Percentiles rank a stretch among this genome's conserved stretches.
Evolutionary conservation across 441 rosid genomes (phyloP).

Genomic region (Brassica hybrid): DNA sequence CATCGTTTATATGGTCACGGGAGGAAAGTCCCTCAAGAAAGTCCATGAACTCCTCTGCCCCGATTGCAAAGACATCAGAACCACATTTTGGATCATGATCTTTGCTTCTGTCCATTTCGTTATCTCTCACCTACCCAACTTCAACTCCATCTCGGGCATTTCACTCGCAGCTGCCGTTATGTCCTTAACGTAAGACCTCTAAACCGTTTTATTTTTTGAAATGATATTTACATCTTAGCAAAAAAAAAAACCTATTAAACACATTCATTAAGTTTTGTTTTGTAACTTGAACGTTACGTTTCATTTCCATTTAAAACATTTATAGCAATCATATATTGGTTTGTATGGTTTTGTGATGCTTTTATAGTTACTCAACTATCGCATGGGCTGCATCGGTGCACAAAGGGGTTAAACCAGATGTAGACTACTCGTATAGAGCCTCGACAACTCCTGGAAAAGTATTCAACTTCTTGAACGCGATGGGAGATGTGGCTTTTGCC

Average conservation of each 20-base stretch:
- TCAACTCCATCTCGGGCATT: conserved; percentile 57
- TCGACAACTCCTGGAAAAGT: conserved; percentile 44
- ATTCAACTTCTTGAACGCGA: conserved; percentile 51
- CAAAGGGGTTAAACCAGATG: conserved; percentile 50
- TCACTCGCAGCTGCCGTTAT: conserved; percentile 63
- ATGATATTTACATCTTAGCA: background rate
- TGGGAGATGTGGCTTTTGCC: conserved; percentile 67
- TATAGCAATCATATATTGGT: background rate
- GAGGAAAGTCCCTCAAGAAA: conserved; percentile 58
- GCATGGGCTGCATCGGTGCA: conserved; percentile 58
- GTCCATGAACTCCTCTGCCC: conserved; percentile 46
- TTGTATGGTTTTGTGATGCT: no score
- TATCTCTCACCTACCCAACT: conserved; percentile 63
- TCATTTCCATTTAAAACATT: background rate
- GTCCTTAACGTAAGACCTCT: conserved; percentile 56
- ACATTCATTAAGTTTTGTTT: background rate
- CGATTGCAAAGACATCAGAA: conserved; percentile 46
- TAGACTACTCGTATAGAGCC: conserved; percentile 42
- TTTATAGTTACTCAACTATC: conserved; percentile 55
- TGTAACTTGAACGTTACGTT: background rate
- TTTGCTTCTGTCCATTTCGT: conserved; percentile 56
- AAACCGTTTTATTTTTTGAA: background rate
- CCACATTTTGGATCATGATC: conserved; percentile 61
- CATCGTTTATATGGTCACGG: conserved; percentile 63
- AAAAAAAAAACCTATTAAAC: background rate